phyloP scores from a whole-genome alignment of 2,329 filamentous ascomycete species.

The Huntiella abstrusa region DNA sequence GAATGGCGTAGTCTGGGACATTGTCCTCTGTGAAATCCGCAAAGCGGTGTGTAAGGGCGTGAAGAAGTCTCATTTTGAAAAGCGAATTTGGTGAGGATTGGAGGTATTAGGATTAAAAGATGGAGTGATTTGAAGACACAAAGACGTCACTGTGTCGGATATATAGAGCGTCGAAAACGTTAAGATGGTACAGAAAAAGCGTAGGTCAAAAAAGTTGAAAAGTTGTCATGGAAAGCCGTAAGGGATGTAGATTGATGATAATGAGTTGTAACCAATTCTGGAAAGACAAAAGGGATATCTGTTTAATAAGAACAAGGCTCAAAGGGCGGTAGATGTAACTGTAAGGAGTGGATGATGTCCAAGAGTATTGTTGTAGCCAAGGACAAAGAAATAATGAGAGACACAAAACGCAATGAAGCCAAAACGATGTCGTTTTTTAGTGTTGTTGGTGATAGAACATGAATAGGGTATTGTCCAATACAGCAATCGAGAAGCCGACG shows the following conservation, averaged over 20 bases:
- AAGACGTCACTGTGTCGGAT: background rate
- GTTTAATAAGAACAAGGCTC: no score
- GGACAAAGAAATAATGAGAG: no score
- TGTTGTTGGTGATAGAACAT: no score
- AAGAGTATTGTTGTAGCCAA: no score
- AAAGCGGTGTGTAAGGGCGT: slow-evolving; percentile 7
- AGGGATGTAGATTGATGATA: background rate
- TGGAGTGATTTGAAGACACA: background rate
- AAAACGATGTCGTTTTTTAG: no score
- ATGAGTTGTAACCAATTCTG: background rate
- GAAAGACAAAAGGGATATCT: no score
- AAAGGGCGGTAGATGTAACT: no score
- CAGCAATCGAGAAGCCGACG: no score
- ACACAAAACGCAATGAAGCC: no score
- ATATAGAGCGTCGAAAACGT: background rate
- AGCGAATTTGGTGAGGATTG: background rate
- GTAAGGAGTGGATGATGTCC: no score
- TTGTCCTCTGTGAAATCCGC: slow-evolving; percentile 7
- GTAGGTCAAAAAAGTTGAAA: background rate
- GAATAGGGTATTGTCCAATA: no score
- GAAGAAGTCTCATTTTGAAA: slow-evolving; percentile 8
- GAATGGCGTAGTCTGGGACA: slow-evolving; percentile 16
- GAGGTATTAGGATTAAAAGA: background rate
- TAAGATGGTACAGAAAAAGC: background rate
- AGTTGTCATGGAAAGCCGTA: background rate